phyloP scores from a whole-genome alignment of 2,329 filamentous ascomycete genomes.

The Rhynchosporium agropyri region DNA sequence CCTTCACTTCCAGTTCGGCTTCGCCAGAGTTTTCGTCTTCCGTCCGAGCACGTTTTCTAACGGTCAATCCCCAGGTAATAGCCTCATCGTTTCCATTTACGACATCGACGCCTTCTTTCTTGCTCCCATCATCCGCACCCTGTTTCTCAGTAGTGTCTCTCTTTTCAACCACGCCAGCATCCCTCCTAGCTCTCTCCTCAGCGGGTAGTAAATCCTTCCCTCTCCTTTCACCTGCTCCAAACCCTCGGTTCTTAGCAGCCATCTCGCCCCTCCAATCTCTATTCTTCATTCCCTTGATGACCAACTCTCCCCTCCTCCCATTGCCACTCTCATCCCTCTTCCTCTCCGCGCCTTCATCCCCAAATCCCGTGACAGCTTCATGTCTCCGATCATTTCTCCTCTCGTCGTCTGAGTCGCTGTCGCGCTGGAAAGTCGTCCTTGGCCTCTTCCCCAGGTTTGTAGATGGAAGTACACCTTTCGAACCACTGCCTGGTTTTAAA shows the following conservation, averaged over 20 bases:
- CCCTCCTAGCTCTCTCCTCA: slow-evolving; percentile 46
- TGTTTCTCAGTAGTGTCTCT: slow-evolving; percentile 31
- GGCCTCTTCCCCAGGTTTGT: slow-evolving; percentile 47
- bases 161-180: slow-evolving; percentile 26
- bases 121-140: slow-evolving; percentile 42
- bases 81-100: slow-evolving; percentile 48
- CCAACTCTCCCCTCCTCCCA: slow-evolving; percentile 46
- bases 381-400: slow-evolving; percentile 39
- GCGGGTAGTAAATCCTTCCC: slow-evolving; percentile 59
- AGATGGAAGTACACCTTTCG: slow-evolving; percentile 31
- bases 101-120: slow-evolving; percentile 48
- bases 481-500: neutral
- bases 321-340: slow-evolving; percentile 33
- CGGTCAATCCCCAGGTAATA: slow-evolving; percentile 52
- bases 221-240: slow-evolving; percentile 33
- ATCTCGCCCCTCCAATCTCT: slow-evolving; percentile 63
- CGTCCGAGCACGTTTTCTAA: slow-evolving; percentile 46
- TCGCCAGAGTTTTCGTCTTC: slow-evolving; percentile 26
- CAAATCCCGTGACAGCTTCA: slow-evolving; percentile 55
- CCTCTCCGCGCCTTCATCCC: slow-evolving; percentile 48
- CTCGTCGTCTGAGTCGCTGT: slow-evolving; percentile 55
- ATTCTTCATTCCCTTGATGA: slow-evolving; percentile 63
- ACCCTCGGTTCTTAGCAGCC: slow-evolving; percentile 43
- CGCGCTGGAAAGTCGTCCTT: slow-evolving; percentile 51
- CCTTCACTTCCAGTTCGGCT: slow-evolving; percentile 15